A percentile compares a stretch with the other conserved stretches of the same genome.
phyloP scores from a whole-genome alignment of 352 stramenopile genomes.

The Globisporangium nagaii region DNA sequence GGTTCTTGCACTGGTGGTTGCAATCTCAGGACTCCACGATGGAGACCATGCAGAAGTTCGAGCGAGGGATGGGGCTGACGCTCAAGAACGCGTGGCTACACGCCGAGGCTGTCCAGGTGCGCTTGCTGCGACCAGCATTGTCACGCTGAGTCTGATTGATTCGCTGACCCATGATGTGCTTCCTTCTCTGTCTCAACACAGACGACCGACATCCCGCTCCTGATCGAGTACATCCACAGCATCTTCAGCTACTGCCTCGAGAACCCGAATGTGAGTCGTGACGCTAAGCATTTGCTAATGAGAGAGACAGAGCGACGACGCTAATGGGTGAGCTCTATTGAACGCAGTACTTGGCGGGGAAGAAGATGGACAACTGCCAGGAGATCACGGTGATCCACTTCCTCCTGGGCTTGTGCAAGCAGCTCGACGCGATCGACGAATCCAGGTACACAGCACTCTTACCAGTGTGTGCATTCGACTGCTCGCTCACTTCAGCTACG shows the following conservation, averaged over 20 bases:
- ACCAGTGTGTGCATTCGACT: neutral
- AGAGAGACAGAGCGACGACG: too few relatives aligned
- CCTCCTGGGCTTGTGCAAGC: conserved; percentile 73
- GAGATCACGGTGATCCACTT: conserved; percentile 88
- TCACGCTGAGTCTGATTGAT: neutral
- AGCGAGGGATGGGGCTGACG: conserved; percentile 84
- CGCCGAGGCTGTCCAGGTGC: conserved; percentile 80
- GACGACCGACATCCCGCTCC: conserved; percentile 86
- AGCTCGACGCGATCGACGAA: conserved; percentile 82
- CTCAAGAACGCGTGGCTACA: conserved; percentile 89
- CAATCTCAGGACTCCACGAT: conserved; percentile 38
- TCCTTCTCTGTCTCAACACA: conserved; percentile 19
- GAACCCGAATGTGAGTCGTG: conserved; percentile 51
- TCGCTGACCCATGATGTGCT: neutral
- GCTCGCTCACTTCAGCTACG: neutral
- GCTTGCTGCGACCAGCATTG: neutral
- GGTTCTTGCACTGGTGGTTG: neutral
- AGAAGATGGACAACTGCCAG: conserved; percentile 75
- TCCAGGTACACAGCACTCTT: conserved; percentile 47
- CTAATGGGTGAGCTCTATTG: neutral
- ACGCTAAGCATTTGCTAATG: too few relatives aligned
- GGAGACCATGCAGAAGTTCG: conserved; percentile 77
- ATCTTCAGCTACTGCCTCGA: conserved; percentile 80
- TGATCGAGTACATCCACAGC: conserved; percentile 85
- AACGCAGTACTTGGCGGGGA: conserved; percentile 53